A percentile compares a stretch with the other conserved stretches of the same genome.
Conservation (phyloP, 1,139 yeast genomes). For the Sugiyamaella grinbergsii region DNA sequence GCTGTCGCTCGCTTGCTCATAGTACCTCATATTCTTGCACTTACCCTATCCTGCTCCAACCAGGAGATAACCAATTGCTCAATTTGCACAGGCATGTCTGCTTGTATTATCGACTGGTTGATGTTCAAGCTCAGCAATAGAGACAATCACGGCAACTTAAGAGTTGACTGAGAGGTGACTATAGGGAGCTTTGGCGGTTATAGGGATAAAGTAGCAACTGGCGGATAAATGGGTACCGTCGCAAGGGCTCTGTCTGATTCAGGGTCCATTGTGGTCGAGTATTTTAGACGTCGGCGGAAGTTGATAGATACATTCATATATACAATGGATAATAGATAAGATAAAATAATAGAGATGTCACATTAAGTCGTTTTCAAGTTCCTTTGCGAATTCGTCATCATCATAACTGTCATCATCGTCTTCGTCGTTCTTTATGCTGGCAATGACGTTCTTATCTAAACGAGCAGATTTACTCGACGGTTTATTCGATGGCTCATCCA, state of each 20-base stretch:
- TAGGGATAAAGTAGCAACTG: conserved; percentile 4
- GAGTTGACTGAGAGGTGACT: background rate
- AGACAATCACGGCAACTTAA: too few relatives aligned
- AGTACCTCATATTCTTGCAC: too few relatives aligned
- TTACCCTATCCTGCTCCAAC: conserved; percentile 49
- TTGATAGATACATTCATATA: background rate
- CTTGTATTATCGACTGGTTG: too few relatives aligned
- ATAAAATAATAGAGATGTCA: conserved; percentile 20
- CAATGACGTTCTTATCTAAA: background rate
- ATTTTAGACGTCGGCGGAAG: background rate
- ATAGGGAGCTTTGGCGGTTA: background rate
- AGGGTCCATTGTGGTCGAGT: too few relatives aligned
- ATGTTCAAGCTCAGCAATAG: too few relatives aligned
- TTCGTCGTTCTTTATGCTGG: too few relatives aligned
- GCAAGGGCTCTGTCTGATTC: too few relatives aligned
- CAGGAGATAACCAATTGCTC: conserved; percentile 52
- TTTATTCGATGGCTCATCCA: conserved; percentile 8
- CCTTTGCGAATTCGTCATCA: conserved; percentile 47
- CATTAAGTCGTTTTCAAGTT: conserved; percentile 40
- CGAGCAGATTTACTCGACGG: conserved; percentile 12
- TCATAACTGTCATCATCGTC: conserved; percentile 36
- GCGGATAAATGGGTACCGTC: too few relatives aligned
- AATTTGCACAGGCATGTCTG: conserved; percentile 26
- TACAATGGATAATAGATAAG: conserved; percentile 5
- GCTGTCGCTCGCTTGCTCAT: too few relatives aligned